A percentile compares a stretch with the other conserved stretches of the same genome.
These are phyloP conservation scores for Cinchona pubescens DNA, from an alignment of 257 asterid genomes.

Conservation along the genomic window DNA sequence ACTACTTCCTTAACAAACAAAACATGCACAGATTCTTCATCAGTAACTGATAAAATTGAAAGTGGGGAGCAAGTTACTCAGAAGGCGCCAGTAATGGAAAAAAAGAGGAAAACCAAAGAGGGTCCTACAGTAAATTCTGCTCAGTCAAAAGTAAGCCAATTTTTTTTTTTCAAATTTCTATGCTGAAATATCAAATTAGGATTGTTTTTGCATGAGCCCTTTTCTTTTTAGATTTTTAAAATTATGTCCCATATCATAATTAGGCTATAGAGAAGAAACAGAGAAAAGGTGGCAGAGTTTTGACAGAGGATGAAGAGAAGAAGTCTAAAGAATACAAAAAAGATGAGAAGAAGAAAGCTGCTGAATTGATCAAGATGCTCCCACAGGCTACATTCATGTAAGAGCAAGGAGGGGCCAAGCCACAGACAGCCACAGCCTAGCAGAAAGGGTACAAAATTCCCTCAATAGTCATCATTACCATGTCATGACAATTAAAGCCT, in stretches of 20 bases:
- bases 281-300: conserved; percentile 24
- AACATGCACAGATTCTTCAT: conserved; percentile 44
- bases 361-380: conserved; percentile 36
- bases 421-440: conserved; percentile 87
- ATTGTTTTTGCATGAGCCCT: not conserved
- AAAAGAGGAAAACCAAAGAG: conserved; percentile 46
- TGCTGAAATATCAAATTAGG: not conserved
- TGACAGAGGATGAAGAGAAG: conserved; percentile 31
- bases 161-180: not conserved
- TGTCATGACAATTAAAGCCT: not conserved
- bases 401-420: conserved; percentile 95
- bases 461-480: not conserved
- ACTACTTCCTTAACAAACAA: conserved; percentile 29
- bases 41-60: conserved; percentile 37
- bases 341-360: conserved; percentile 28
- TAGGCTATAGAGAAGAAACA: conserved; percentile 44
- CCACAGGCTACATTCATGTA: conserved; percentile 64
- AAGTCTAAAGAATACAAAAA: conserved; percentile 20
- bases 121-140: conserved; percentile 38
- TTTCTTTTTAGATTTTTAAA: not conserved
- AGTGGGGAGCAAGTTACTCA: conserved; percentile 26
- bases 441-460: conserved; percentile 68
- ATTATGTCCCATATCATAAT: not conserved
- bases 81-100: conserved; percentile 10
- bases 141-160: conserved; percentile 47